Evolutionary conservation across 257 asterid species (phyloP), one percentile per base, ranked within the genome.

Genomic region (Mentha longifolia): DNA sequence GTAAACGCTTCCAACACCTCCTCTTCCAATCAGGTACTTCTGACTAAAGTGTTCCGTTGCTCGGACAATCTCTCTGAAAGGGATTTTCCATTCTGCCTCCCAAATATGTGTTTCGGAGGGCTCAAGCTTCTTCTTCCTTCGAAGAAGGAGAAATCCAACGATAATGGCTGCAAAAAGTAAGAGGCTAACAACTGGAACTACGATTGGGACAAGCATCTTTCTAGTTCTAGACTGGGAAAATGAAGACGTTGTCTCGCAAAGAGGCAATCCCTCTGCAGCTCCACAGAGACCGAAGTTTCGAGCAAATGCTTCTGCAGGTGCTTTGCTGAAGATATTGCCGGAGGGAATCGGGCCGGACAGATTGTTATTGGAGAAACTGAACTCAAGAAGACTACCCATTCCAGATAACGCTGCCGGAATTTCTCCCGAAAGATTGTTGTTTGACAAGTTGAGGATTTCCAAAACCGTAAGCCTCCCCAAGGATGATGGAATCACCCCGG

Each of bases 1-100:
- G 22, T 88, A 93, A 25, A 90, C 95, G 58, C 80, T 85, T 58
- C 97, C 97, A 63, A 83, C 81, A 51, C 98, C 98, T 74, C 98
- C 98, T 67, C 78, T 77, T 60, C 98, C 98, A 50, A 93, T 87
- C 84, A 90, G 87, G 77, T 78, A 81, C 52, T 58, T 84, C 61
- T 85, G 94, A 16, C 66, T 45, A 67, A 93, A 93, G 67, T 77
- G 75, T 64, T 83, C 85, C 6, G 98, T 93, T 52, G 98, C 96
- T 78, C 78, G 77, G 35, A 74, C 87, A 63, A 93, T 79, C 73
- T 93, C 97, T 28, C 2, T 28, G 47, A 93, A 86, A 60, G 85
- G 84, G 54, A 93, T 78, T 57, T 82, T 91, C 20, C 88, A 95
- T 76, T 89, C 94, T 70, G 56, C 85, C 72, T 81, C 96, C 95